Percentiles rank a stretch among this genome's conserved stretches.
Evolutionary conservation across 148 eudicot species (phyloP).

Genomic region (Fagopyrum homotropicum): DNA sequence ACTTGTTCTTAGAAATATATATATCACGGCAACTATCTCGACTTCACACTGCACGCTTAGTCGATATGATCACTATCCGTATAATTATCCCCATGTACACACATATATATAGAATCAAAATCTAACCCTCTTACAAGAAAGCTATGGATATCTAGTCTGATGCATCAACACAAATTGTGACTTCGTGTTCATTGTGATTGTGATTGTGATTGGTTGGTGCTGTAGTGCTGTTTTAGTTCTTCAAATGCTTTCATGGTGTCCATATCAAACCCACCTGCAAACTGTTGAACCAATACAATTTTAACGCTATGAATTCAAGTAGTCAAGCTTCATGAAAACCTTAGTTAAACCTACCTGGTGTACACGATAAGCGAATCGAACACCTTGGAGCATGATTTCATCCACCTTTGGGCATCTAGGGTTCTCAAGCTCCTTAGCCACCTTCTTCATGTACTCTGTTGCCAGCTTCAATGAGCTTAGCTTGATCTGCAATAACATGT

Average conservation of each 20-base stretch:
- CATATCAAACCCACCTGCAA: slow-evolving; percentile 70
- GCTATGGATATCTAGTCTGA: slow-evolving; percentile 4
- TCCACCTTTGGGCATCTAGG: slow-evolving; percentile 36
- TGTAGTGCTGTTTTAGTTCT: slow-evolving; percentile 25
- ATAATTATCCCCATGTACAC: slow-evolving; percentile 8
- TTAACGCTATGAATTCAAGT: background rate
- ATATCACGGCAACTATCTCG: background rate
- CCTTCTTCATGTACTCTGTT: slow-evolving; percentile 54
- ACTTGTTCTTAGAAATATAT: background rate
- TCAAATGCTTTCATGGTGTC: slow-evolving; percentile 51
- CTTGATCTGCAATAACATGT: slow-evolving; percentile 41
- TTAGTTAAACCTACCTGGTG: slow-evolving; percentile 53
- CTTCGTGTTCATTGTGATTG: background rate
- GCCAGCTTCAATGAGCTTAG: slow-evolving; percentile 55
- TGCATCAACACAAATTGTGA: background rate
- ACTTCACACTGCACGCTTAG: background rate
- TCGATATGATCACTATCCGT: slow-evolving; percentile 5
- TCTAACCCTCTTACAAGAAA: background rate
- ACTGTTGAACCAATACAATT: slow-evolving; percentile 27
- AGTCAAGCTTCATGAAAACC: too few relatives aligned
- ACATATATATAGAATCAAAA: background rate
- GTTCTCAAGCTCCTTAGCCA: slow-evolving; percentile 37
- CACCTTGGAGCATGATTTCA: slow-evolving; percentile 59
- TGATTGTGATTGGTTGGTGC: background rate
- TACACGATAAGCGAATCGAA: slow-evolving; percentile 74